phyloP scores from a whole-genome alignment of 2,329 filamentous ascomycete genomes.

The Penicillium verrucosum region DNA sequence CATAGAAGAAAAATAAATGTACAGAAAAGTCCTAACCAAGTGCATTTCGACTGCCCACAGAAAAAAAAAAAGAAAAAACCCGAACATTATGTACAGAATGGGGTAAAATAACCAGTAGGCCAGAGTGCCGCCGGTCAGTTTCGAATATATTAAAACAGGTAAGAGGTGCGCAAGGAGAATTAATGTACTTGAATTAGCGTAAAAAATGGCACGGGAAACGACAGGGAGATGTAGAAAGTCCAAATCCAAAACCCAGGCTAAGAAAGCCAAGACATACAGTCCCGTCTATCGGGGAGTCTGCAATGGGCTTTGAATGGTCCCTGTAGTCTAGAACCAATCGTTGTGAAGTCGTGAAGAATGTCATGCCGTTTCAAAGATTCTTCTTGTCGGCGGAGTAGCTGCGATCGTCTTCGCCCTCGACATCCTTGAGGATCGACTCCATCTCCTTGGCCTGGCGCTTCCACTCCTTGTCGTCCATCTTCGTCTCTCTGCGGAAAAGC shows the following conservation, averaged over 20 bases:
- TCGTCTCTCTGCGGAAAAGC: conserved; percentile 78
- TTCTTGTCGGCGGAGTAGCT: conserved; percentile 39
- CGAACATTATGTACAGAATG: conserved; percentile 20
- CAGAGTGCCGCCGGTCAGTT: not conserved
- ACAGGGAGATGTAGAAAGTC: not conserved
- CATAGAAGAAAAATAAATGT: not conserved
- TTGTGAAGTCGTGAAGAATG: conserved; percentile 4
- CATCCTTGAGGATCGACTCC: conserved; percentile 71
- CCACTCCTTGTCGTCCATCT: conserved; percentile 81
- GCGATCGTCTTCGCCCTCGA: conserved; percentile 58
- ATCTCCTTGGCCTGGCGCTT: conserved; percentile 71
- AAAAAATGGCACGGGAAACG: not conserved
- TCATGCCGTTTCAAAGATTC: conserved; percentile 27
- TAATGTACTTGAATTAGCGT: conserved; percentile 15
- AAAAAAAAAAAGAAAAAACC: not conserved
- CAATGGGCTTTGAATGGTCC: not conserved
- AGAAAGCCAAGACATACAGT: not conserved
- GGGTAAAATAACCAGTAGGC: not conserved
- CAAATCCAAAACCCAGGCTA: not conserved
- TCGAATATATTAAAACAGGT: conserved; percentile 18
- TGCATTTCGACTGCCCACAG: conserved; percentile 11
- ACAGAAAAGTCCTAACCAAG: conserved; percentile 9
- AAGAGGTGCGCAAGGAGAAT: conserved; percentile 11
- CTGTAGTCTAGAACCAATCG: conserved; percentile 2
- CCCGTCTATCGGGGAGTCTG: not conserved